Evolutionary conservation across 2,329 filamentous ascomycete species (phyloP).

Genomic region (Sporothrix protearum): DNA sequence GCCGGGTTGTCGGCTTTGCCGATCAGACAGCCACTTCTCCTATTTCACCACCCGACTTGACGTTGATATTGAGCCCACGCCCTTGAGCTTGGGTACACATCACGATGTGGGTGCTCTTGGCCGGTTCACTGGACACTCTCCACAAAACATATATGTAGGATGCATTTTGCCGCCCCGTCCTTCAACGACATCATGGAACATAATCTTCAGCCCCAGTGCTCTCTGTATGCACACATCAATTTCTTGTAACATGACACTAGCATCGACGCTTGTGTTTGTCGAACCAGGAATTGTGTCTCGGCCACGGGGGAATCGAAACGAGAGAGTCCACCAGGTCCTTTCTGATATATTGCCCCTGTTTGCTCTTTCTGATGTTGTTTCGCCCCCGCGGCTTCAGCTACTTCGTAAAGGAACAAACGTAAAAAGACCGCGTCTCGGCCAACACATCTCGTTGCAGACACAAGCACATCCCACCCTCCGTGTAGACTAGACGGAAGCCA

Average conservation of each 20-base stretch:
- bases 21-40: neutral
- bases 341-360: neutral
- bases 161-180: no score
- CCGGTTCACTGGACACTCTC: neutral
- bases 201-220: neutral
- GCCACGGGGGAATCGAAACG: conserved; percentile 6
- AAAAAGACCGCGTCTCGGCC: neutral
- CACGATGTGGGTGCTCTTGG: neutral
- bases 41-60: neutral
- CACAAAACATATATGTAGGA: neutral
- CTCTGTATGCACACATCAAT: no score
- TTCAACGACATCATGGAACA: neutral
- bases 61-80: neutral
- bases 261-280: neutral
- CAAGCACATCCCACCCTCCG: no score
- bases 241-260: neutral
- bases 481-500: neutral
- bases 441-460: neutral
- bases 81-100: neutral
- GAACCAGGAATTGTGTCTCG: conserved; percentile 15
- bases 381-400: neutral
- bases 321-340: neutral
- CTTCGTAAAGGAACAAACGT: neutral
- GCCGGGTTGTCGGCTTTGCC: neutral
- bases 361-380: neutral